A percentile compares a stretch with the other conserved stretches of the same genome.
phyloP scores from a whole-genome alignment of 2,329 filamentous ascomycete genomes.

The Ceratocystis ficicola region DNA sequence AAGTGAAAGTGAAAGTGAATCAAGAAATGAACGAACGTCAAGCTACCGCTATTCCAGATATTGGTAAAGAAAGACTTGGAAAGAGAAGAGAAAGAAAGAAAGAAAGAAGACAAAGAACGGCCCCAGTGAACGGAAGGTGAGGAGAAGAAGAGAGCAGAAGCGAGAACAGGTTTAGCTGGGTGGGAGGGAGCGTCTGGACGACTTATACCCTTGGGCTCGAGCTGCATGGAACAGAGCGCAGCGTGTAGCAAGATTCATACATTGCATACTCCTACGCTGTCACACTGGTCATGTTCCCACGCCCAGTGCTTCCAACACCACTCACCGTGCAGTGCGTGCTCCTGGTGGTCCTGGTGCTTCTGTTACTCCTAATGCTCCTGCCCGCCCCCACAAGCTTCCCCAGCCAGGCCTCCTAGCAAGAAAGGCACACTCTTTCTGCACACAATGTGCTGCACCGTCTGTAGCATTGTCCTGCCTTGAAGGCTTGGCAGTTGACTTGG shows the following conservation, averaged over 20 bases:
- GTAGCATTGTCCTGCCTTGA: constrained; percentile 8
- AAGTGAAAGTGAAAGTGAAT: constrained; percentile 7
- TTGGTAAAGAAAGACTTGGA: constrained; percentile 22
- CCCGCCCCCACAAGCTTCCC: no score
- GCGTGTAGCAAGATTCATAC: background rate
- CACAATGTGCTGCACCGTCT: background rate
- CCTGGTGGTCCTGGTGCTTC: no score
- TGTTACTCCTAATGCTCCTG: no score
- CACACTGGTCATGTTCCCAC: no score
- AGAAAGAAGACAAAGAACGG: constrained; percentile 27
- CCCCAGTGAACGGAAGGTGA: constrained; percentile 24
- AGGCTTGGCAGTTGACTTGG: constrained; percentile 7
- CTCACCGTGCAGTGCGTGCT: no score
- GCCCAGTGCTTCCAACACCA: no score
- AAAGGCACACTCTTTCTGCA: background rate
- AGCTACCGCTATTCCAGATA: constrained; percentile 22
- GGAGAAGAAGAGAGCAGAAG: constrained; percentile 20
- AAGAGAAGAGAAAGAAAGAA: constrained; percentile 26
- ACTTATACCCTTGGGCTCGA: background rate
- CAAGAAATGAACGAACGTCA: constrained; percentile 20
- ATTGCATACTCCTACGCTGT: background rate
- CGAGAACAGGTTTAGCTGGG: constrained; percentile 12
- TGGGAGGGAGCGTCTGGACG: background rate
- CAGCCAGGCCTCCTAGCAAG: no score
- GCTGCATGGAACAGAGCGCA: background rate